Conservation (phyloP, 306 rosid species). For the Oxytropis ochrocephala region DNA sequence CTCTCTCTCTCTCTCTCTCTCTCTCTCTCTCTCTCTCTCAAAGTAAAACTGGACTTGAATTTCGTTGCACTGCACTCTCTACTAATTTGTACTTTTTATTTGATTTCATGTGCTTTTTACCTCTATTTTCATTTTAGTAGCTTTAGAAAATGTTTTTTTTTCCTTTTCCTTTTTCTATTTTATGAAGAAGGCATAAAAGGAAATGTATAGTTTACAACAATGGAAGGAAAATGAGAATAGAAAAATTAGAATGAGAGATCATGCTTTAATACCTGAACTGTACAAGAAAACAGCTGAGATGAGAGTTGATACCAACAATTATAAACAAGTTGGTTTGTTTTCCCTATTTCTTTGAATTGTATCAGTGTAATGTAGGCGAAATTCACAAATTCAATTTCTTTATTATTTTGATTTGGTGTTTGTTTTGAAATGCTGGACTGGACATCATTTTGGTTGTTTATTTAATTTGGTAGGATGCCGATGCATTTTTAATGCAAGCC, state of each 20-base stretch:
- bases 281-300: neutral
- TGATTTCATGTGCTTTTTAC: neutral
- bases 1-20: too few relatives aligned
- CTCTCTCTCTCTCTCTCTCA: neutral
- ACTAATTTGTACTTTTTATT: neutral
- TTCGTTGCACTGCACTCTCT: neutral
- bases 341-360: neutral
- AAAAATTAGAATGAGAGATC: neutral
- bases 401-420: neutral
- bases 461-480: slow-evolving; percentile 8
- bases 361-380: neutral
- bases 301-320: neutral
- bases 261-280: neutral
- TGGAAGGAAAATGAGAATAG: neutral
- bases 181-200: neutral
- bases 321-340: neutral
- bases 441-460: neutral
- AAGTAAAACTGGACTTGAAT: neutral
- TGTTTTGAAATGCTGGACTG: neutral
- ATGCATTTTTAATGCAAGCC: neutral
- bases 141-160: neutral
- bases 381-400: neutral
- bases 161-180: neutral
- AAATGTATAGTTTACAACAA: neutral
- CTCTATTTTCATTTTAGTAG: neutral